phyloP scores from a whole-genome alignment of 345 rosid species.

The Bretschneidera sinensis region DNA sequence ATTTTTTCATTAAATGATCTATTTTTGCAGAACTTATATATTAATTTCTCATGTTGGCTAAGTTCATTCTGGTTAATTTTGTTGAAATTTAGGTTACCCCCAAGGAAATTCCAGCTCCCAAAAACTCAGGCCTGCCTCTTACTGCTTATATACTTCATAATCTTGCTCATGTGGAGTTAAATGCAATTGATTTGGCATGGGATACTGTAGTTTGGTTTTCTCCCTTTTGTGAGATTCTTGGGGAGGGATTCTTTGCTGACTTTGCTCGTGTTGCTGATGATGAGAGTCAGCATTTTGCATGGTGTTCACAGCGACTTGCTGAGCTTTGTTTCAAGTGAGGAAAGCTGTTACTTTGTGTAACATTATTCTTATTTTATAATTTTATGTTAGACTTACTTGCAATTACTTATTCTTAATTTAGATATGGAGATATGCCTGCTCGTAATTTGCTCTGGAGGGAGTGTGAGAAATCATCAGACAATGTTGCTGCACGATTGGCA shows the following conservation, averaged over 20 bases:
- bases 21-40: no score
- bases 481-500: conserved; percentile 88
- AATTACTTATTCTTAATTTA: conserved; percentile 19
- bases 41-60: no score
- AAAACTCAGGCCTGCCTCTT: conserved; percentile 71
- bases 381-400: background rate
- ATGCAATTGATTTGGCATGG: conserved; percentile 98
- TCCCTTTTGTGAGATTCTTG: conserved; percentile 52
- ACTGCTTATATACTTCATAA: conserved; percentile 90
- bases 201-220: conserved; percentile 91
- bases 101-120: conserved; percentile 65
- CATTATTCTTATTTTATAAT: background rate
- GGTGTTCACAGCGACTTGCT: conserved; percentile 88
- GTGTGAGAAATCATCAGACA: conserved; percentile 71
- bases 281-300: conserved; percentile 90
- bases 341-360: background rate
- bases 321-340: conserved; percentile 87
- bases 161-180: conserved; percentile 92
- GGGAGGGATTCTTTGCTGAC: conserved; percentile 75
- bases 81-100: conserved; percentile 55
- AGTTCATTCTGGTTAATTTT: no score
- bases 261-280: conserved; percentile 97
- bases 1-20: no score
- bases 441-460: conserved; percentile 88
- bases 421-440: conserved; percentile 96